phyloP scores from a whole-genome alignment of 208 protist genomes.

The Angomonas desouzai region DNA sequence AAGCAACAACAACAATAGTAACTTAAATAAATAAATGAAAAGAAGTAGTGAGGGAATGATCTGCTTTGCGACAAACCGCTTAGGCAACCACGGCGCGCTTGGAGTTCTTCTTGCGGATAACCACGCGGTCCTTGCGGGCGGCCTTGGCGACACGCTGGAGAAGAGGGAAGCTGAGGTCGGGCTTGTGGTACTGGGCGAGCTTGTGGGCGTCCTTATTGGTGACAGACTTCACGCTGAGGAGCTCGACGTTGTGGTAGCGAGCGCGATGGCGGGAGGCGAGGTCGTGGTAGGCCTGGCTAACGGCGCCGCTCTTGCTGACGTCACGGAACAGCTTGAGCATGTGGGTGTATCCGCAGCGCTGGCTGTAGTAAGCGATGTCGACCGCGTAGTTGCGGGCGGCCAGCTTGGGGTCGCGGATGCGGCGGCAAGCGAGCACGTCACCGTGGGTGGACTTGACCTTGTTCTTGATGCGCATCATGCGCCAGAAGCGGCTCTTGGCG shows the following conservation, averaged over 20 bases:
- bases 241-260: conserved; percentile 94
- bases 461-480: conserved; percentile 97
- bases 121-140: conserved; percentile 72
- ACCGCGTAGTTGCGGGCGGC: conserved; percentile 99
- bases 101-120: conserved; percentile 80
- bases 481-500: conserved; percentile 99
- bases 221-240: conserved; percentile 93
- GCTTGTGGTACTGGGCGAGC: conserved; percentile 89
- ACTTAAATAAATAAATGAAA: too few relatives aligned
- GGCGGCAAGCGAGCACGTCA: conserved; percentile 93
- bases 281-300: conserved; percentile 97
- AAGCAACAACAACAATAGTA: too few relatives aligned
- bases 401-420: conserved; percentile 95
- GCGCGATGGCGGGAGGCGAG: conserved; percentile 97
- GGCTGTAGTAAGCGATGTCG: conserved; percentile 98
- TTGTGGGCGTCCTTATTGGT: conserved; percentile 75
- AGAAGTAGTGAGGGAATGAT: conserved; percentile 5
- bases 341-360: conserved; percentile 97
- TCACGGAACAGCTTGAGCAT: conserved; percentile 99
- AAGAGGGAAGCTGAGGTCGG: conserved; percentile 94
- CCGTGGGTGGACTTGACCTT: conserved; percentile 99
- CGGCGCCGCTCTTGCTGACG: conserved; percentile 91
- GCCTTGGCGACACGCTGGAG: conserved; percentile 84
- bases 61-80: conserved; percentile 10
- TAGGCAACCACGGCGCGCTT: conserved; percentile 76